phyloP scores from a whole-genome alignment of 2,329 filamentous ascomycete species.

The Alternaria sp. region DNA sequence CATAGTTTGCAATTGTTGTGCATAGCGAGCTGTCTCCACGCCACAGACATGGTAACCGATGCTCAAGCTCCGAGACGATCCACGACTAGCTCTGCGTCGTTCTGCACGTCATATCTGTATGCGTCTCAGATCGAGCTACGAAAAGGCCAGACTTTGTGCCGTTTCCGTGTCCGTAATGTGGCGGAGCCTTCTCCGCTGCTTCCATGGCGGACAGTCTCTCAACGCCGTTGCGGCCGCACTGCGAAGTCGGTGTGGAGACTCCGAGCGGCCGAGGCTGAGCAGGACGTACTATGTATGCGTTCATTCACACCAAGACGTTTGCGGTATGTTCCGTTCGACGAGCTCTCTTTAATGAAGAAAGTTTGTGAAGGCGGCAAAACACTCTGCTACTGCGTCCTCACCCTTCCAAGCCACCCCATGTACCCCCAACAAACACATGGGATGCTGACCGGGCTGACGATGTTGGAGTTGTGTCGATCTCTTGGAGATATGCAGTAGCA shows the following conservation, averaged over 20 bases:
- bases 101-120: conserved; percentile 27
- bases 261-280: conserved; percentile 5
- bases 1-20: conserved; percentile 1
- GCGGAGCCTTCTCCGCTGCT: conserved; percentile 14
- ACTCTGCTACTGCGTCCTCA: not conserved
- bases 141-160: conserved; percentile 6
- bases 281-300: not conserved
- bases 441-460: not conserved
- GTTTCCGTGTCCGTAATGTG: conserved; percentile 3
- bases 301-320: not conserved
- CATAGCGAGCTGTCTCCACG: conserved; percentile 10
- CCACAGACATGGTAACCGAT: conserved; percentile 6
- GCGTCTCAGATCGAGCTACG: conserved; percentile 17
- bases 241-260: conserved; percentile 7
- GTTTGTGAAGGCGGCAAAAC: not conserved
- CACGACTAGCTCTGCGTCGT: conserved; percentile 13
- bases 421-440: not conserved
- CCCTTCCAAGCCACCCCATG: not conserved
- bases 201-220: not conserved
- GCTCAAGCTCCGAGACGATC: conserved; percentile 20
- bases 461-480: not conserved
- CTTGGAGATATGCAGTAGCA: not conserved
- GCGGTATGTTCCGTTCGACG: conserved; percentile 2
- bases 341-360: not conserved
- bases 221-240: not conserved